These are phyloP conservation scores for Candida fluviatilis DNA, from an alignment of 805 yeast species.

Conservation along the genomic window DNA sequence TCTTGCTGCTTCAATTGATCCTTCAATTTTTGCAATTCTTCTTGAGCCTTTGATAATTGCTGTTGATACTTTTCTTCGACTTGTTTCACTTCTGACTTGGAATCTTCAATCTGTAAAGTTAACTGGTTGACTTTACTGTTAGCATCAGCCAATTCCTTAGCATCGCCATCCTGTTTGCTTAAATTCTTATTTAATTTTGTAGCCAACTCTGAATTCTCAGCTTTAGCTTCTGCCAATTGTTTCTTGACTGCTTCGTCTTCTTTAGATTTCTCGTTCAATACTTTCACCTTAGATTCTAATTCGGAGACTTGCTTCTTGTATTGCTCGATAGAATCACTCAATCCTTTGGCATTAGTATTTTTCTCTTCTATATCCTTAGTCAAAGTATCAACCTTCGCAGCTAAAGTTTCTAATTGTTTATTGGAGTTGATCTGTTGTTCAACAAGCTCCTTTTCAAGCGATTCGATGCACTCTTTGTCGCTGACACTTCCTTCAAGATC, in stretches of 20 bases:
- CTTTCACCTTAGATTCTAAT: neutral
- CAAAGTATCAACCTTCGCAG: neutral
- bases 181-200: neutral
- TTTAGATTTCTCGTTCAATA: neutral
- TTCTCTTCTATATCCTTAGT: neutral
- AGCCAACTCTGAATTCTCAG: neutral
- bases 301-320: conserved; percentile 1
- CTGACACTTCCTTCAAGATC: neutral
- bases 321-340: conserved; percentile 1
- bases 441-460: conserved; percentile 7
- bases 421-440: neutral
- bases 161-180: conserved; percentile 1
- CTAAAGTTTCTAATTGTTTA: neutral
- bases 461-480: conserved; percentile 7
- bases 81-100: neutral
- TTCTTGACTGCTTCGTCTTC: neutral
- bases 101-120: neutral
- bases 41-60: conserved; percentile 1
- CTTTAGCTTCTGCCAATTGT: conserved; percentile 1
- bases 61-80: neutral
- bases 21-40: conserved; percentile 1
- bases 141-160: neutral
- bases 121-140: neutral
- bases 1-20: neutral
- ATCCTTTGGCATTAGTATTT: neutral